phyloP scores from a whole-genome alignment of 257 asterid species.

The Capsicum pubescens region DNA sequence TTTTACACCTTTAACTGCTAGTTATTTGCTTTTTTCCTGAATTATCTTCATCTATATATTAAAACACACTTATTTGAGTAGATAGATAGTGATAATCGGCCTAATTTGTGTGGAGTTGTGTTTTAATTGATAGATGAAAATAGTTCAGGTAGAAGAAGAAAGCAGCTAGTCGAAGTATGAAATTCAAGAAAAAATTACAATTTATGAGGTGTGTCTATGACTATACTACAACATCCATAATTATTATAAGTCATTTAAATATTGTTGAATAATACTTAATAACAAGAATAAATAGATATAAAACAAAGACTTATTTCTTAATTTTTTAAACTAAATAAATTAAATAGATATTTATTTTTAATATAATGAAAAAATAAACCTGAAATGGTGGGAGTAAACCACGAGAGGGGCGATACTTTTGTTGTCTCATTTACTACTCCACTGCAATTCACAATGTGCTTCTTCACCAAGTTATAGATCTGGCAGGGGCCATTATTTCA shows the following conservation, averaged over 20 bases:
- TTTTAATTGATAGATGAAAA: not conserved
- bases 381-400: not conserved
- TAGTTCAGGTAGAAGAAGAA: not conserved
- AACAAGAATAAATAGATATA: too few relatives aligned
- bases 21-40: too few relatives aligned
- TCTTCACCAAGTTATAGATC: not conserved
- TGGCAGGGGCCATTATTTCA: not conserved
- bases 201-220: too few relatives aligned
- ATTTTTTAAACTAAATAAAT: too few relatives aligned
- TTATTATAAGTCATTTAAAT: not conserved
- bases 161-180: not conserved
- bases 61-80: not conserved
- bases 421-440: not conserved
- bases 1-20: too few relatives aligned
- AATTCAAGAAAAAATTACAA: not conserved
- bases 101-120: too few relatives aligned
- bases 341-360: too few relatives aligned
- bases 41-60: not conserved
- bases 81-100: not conserved
- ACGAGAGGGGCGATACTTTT: not conserved
- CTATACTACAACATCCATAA: not conserved
- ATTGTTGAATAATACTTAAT: not conserved
- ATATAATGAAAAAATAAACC: not conserved
- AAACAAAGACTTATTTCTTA: too few relatives aligned
- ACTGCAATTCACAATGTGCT: not conserved